These are phyloP conservation scores for Primulina huaijiensis DNA, from an alignment of 257 asterid genomes.

Conservation along the genomic window DNA sequence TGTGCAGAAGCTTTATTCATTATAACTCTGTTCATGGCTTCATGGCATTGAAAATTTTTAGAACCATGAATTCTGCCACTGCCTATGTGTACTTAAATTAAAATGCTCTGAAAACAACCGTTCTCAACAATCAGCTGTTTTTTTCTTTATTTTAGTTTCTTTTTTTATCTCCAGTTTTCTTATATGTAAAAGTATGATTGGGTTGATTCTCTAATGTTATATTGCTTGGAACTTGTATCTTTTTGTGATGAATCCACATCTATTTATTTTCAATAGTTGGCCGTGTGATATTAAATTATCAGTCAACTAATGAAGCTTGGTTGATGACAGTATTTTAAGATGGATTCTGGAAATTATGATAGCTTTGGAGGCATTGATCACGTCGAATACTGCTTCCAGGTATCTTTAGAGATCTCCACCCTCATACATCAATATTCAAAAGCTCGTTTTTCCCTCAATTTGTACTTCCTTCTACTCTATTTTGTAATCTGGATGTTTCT, in stretches of 20 bases:
- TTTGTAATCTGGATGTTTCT: constrained; percentile 29
- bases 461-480: constrained; percentile 17
- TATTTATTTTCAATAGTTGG: background rate
- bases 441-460: background rate
- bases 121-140: background rate
- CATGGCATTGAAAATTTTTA: too few species aligned
- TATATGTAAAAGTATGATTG: constrained; percentile 5
- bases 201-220: background rate
- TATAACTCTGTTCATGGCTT: too few species aligned
- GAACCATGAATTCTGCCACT: too few species aligned
- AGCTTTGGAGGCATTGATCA: constrained; percentile 80
- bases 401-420: constrained; percentile 29
- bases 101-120: background rate
- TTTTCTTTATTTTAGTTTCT: background rate
- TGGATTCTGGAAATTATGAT: constrained; percentile 70
- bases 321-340: constrained; percentile 81
- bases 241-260: constrained; percentile 5
- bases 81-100: background rate
- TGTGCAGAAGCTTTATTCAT: background rate
- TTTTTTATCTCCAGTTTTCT: background rate
- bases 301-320: constrained; percentile 21
- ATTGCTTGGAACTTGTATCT: background rate
- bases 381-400: constrained; percentile 90
- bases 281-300: background rate
- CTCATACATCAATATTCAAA: constrained; percentile 15